Evolutionary conservation across 2,329 filamentous ascomycete genomes (phyloP), one percentile per base, ranked within the genome.

Genomic region (Geoglossum cookeanum): DNA sequence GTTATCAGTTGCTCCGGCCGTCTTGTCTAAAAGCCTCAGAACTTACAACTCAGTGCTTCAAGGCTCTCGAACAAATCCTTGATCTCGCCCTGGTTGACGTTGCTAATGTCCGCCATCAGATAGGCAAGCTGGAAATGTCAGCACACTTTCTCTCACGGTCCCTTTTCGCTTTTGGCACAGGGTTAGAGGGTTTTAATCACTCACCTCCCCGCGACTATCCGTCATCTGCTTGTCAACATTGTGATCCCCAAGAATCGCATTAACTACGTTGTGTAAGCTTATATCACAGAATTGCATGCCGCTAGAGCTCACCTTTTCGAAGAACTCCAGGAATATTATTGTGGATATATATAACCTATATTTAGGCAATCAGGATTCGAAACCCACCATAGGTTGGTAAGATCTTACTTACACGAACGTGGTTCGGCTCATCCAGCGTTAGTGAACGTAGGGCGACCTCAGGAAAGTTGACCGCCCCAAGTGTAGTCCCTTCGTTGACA

Each of bases 141-240:
- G 55, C 7, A 57, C 48, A 9, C 49, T 4, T 4, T 7, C 6
- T n/a, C 8, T 22, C 22, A 22, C 22, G 22, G 22, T 22, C 22
- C 22, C 32, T 56, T 30, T 3, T 13, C 15, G 9, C 37, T 22
- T 33, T 11, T n/a, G 6, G 6, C 17, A 53, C 9, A 17, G 2
- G 29, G 13, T 53, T 22, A n/a, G 32, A 15, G 30, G 8, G 35
- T 29, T 7, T 7, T 29, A 7, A 15, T 22, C 44, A 63, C 78
- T 62, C 72, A 87, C 84, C 68, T 97, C 91, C 63, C 89, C 91
- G 74, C 84, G 85, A 72, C 86, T 94, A 70, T 97, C 92, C 55
- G 87, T 92, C 75, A 94, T 97, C 73, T 98, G 92, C 77, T 97
- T 97, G 74, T 96, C 91, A 64, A 98, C 90, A 70, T 98, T 98